A percentile compares a stretch with the other conserved stretches of the same genome.
phyloP scores from a whole-genome alignment of 73 alveolate genomes.

The Paramecium tetraurelia region DNA sequence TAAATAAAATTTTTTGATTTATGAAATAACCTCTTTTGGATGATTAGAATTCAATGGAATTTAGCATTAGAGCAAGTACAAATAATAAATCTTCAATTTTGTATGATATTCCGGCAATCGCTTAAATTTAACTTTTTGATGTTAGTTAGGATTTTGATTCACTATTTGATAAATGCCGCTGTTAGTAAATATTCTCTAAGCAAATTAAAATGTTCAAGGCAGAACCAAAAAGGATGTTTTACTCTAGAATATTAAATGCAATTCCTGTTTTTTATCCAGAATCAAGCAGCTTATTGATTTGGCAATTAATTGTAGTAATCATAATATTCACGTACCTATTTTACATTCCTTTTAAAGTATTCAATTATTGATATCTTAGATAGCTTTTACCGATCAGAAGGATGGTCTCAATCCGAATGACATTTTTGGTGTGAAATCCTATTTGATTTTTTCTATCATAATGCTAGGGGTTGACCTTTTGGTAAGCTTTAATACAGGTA shows the following conservation, averaged over 20 bases:
- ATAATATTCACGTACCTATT: not conserved
- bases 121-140: not conserved
- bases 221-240: not conserved
- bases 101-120: not conserved
- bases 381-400: conserved; percentile 9
- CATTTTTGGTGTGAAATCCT: not conserved
- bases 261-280: conserved; percentile 39
- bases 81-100: not conserved
- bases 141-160: not conserved
- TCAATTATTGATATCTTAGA: not conserved
- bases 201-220: not conserved
- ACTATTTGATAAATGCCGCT: not conserved
- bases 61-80: not conserved
- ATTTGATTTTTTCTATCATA: not conserved
- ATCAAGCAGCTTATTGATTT: not conserved
- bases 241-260: not conserved
- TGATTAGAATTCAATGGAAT: not conserved
- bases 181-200: not conserved
- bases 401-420: not conserved
- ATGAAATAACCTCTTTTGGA: not conserved
- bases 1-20: not conserved
- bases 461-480: not conserved
- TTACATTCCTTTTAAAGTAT: conserved; percentile 27
- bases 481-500: not conserved
- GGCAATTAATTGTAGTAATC: not conserved